Base-by-base conservation (phyloP, 805 yeast species). In the Ogataea nakhonphanomensis region DNA sequence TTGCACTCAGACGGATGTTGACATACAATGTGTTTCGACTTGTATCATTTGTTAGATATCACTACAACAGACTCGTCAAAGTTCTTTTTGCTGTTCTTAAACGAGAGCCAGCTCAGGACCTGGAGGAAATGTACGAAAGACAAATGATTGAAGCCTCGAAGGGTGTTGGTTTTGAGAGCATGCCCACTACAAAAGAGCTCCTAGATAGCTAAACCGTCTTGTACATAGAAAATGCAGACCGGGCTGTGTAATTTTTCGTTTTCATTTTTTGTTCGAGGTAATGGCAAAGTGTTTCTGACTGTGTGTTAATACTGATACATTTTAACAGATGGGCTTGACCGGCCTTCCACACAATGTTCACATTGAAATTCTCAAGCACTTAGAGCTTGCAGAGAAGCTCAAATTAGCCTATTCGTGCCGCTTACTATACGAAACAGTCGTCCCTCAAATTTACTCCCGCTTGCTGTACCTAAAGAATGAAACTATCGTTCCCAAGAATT, bases 61-160 rank as follows among this genome's bases (percentile, higher is more conserved):
- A 50, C 13, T 25, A 32, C 30, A 48, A 51, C 44, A 52, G 44
- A 38, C 27, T 57, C 36, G 31, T 20, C 29, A 33, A 35, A 27
- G 31, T 11, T 7, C 11, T 34, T 15, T 21, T 32, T 6, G 41
- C 22, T 37, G 23, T 40, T 45, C 6, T 41, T 29, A 3, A 57
- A 57, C 29, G 38, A 27, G 62, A 58, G 3, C 46, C 51, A 20
- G 76, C 74, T 5, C 54, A 64, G 5, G 57, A 58, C 23, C 20
- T 58, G 17, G 80, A 75, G 49, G 78, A 70, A 36, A 59, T 58
- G 30, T 62, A 74, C 31, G 79, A 75, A 36, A 53, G 57, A 25
- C 66, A 69, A 43, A 56, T 71, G 58, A 61, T 62, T 34, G 64
- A 66, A 26, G 67, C 73, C 9, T 72, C 75, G 10, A 54, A 61